Base-by-base conservation (phyloP, 129 eudicot species). In the Saussurea involucrata region DNA sequence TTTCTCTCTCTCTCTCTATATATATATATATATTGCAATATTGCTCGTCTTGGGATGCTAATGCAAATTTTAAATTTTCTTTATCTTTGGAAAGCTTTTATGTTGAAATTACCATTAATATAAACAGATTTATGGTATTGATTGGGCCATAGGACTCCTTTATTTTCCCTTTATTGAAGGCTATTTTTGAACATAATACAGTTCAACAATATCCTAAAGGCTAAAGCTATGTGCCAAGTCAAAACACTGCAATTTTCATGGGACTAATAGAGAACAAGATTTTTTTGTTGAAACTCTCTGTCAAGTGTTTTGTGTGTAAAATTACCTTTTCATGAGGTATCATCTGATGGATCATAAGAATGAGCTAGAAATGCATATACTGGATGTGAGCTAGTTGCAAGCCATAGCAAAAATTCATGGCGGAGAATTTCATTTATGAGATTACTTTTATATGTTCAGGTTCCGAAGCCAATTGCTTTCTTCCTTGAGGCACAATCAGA, bases 391-490 rank as follows among this genome's bases (percentile, higher is more conserved):
- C 40, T 57, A 42, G 72, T 36, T 68, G 61, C 68, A 61, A 80
- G 44, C 72, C 78, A 18, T 4, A 49, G 24, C 4, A 4, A 32
- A 13, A 55, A 8, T 71, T 57, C 42, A 68, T 55, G 24, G 71
- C n/a, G 28, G 25, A 44, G 36, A 37, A 32, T 63, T 53, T 36
- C 69, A 40, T 46, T 76, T 72, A 42, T 65, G 46, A 73, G 31
- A 13, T 73, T 44, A 61, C 72, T 71, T 72, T 53, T 78, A 58
- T 80, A 42, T 83, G 68, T 68, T 57, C 85, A 92, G 99, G 99
- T 95, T 44, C 97, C 99, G 67, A 95, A 95, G 84, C 95, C 97
- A 29, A 86, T 95, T 67, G 80, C 80, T 63, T 95, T 88, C 80
- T 87, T 95, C 69, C 58, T 83, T 66, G 91, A 90, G 79, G 92